A percentile compares a stretch with the other conserved stretches of the same genome.
phyloP scores from a whole-genome alignment of 2,329 filamentous ascomycete species.

The Waltergamsia citrina region DNA sequence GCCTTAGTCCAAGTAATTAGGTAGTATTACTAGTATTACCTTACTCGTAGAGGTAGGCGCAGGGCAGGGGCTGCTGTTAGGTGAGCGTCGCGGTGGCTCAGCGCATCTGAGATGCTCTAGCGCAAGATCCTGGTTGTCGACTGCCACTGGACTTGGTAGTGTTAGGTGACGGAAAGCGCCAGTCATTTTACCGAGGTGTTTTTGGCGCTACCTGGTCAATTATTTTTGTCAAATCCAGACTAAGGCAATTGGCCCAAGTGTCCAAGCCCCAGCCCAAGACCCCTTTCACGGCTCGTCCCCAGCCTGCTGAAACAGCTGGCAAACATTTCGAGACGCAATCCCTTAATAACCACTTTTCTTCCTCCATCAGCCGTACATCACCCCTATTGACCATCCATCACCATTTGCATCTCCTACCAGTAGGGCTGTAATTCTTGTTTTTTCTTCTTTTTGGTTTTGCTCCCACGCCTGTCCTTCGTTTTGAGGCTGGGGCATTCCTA shows the following conservation, averaged over 20 bases:
- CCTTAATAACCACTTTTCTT: conserved; percentile 2
- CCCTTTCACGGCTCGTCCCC: neutral
- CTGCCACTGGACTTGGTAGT: too few relatives aligned
- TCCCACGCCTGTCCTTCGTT: neutral
- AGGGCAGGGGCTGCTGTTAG: too few relatives aligned
- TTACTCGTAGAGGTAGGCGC: too few relatives aligned
- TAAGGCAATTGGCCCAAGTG: neutral
- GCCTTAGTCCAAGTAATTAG: too few relatives aligned
- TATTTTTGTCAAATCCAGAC: too few relatives aligned
- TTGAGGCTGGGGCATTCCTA: neutral
- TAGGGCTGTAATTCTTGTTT: neutral
- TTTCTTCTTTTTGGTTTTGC: neutral
- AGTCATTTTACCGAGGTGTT: too few relatives aligned
- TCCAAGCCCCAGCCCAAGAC: neutral
- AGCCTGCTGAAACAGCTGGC: conserved; percentile 4
- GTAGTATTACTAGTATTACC: too few relatives aligned
- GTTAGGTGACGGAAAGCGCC: too few relatives aligned
- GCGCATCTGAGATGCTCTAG: conserved; percentile 1
- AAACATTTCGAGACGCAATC: conserved; percentile 3
- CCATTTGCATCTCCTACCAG: neutral
- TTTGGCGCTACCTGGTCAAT: too few relatives aligned
- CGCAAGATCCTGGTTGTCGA: too few relatives aligned
- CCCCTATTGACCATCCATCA: neutral
- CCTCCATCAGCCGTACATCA: neutral
- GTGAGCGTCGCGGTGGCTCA: conserved; percentile 2